Percentiles rank a stretch among this genome's conserved stretches.
phyloP scores from a whole-genome alignment of 768 basidiomycete genomes.

The Candolleomyces efflorescens region DNA sequence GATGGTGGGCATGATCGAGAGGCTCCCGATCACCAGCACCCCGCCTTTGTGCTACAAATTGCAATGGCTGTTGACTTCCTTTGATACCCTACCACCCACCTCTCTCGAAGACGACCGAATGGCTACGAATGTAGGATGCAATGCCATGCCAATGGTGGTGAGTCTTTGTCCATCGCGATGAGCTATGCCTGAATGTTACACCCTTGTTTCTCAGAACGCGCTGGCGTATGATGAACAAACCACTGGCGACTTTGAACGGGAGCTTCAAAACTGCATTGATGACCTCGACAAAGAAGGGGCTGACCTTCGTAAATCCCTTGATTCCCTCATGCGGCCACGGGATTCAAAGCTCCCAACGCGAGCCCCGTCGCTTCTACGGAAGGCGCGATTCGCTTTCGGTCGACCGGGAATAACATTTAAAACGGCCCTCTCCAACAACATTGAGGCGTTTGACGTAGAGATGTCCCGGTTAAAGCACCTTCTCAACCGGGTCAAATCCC shows the following conservation, averaged over 20 bases:
- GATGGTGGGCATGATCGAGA: too few relatives aligned
- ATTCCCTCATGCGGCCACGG: background rate
- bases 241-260: background rate
- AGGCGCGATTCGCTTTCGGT: background rate
- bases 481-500: background rate
- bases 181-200: too few relatives aligned
- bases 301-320: background rate
- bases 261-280: background rate
- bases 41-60: too few relatives aligned
- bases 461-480: background rate
- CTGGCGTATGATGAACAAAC: background rate
- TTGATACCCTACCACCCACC: too few relatives aligned
- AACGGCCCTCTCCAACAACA: background rate
- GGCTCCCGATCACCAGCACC: too few relatives aligned
- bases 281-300: background rate
- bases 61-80: too few relatives aligned
- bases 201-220: too few relatives aligned
- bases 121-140: too few relatives aligned
- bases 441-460: background rate
- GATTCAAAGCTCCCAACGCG: background rate
- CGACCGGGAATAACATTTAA: background rate
- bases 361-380: background rate
- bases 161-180: too few relatives aligned
- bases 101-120: too few relatives aligned
- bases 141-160: too few relatives aligned